A percentile compares a stretch with the other conserved stretches of the same genome.
These are phyloP conservation scores for Chernovozyma sophiae-reginae DNA, from an alignment of 1,139 yeast species.

Conservation along the genomic window DNA sequence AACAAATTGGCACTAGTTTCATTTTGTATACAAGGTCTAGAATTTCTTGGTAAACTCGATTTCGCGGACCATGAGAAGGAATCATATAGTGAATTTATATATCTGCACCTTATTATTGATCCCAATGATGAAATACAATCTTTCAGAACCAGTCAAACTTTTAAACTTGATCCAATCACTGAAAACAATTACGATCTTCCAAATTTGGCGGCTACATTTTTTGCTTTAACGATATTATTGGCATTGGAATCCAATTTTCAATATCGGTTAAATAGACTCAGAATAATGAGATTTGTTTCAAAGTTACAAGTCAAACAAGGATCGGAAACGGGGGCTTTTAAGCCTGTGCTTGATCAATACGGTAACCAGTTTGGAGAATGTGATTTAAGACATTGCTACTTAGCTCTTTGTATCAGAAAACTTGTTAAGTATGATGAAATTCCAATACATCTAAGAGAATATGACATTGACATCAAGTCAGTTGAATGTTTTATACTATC, in stretches of 20 bases:
- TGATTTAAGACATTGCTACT: conserved; percentile 72
- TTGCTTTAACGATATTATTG: conserved; percentile 51
- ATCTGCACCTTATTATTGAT: conserved; percentile 38
- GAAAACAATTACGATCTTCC: conserved; percentile 48
- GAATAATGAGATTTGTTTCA: conserved; percentile 47
- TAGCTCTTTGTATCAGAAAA: conserved; percentile 62
- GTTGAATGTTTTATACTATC: conserved; percentile 40
- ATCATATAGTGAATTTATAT: conserved; percentile 43
- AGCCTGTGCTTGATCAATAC: conserved; percentile 23
- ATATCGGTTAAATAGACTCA: conserved; percentile 33
- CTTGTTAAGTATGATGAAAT: conserved; percentile 43
- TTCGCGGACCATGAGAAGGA: conserved; percentile 20
- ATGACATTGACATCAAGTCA: conserved; percentile 41
- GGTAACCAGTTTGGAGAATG: conserved; percentile 52
- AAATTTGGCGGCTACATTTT: conserved; percentile 64
- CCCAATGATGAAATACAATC: conserved; percentile 32
- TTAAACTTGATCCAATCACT: conserved; percentile 18
- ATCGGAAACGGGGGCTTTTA: conserved; percentile 49
- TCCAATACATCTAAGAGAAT: conserved; percentile 15
- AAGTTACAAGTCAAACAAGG: conserved; percentile 59
- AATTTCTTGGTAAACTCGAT: conserved; percentile 41
- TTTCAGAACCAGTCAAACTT: conserved; percentile 53
- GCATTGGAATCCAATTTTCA: conserved; percentile 41
- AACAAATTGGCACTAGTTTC: conserved; percentile 62
- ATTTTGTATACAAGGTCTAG: conserved; percentile 64